Conservation (phyloP, 1,284 basidiomycete genomes). For the Meira miltonrushii region DNA sequence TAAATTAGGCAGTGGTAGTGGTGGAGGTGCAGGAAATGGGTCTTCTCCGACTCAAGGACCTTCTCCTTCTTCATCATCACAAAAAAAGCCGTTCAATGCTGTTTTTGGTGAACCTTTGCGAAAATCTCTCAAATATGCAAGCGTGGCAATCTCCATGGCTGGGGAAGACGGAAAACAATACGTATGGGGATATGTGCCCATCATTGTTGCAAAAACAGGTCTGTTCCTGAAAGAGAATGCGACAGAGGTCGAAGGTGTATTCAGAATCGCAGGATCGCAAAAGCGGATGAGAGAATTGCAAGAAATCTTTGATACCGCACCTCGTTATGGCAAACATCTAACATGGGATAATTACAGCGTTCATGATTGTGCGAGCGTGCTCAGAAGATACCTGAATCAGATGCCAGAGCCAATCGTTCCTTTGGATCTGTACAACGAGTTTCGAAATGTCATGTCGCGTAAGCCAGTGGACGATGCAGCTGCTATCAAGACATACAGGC, state of each 20-base stretch:
- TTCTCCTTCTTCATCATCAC: background rate
- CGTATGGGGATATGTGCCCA: constrained; percentile 72
- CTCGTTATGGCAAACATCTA: constrained; percentile 83
- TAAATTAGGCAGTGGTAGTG: constrained; percentile 15
- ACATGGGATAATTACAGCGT: constrained; percentile 88
- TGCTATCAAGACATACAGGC: constrained; percentile 62
- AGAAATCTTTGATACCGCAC: constrained; percentile 78
- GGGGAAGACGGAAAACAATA: constrained; percentile 56
- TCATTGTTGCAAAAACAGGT: constrained; percentile 93
- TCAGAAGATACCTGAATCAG: constrained; percentile 87
- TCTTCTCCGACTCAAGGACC: constrained; percentile 3
- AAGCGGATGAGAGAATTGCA: constrained; percentile 95
- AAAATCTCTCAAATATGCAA: constrained; percentile 78
- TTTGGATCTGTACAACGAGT: constrained; percentile 76
- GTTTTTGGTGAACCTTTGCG: constrained; percentile 83
- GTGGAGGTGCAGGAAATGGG: background rate
- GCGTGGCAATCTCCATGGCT: constrained; percentile 89
- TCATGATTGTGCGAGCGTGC: constrained; percentile 93
- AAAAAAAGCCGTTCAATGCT: background rate
- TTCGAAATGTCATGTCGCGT: constrained; percentile 66
- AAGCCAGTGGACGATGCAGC: constrained; percentile 31
- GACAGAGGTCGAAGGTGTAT: constrained; percentile 90
- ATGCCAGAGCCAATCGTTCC: constrained; percentile 94
- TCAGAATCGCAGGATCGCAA: constrained; percentile 69
- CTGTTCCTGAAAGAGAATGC: constrained; percentile 59